phyloP scores from a whole-genome alignment of 106 monocot species.

The Acorus gramineus region DNA sequence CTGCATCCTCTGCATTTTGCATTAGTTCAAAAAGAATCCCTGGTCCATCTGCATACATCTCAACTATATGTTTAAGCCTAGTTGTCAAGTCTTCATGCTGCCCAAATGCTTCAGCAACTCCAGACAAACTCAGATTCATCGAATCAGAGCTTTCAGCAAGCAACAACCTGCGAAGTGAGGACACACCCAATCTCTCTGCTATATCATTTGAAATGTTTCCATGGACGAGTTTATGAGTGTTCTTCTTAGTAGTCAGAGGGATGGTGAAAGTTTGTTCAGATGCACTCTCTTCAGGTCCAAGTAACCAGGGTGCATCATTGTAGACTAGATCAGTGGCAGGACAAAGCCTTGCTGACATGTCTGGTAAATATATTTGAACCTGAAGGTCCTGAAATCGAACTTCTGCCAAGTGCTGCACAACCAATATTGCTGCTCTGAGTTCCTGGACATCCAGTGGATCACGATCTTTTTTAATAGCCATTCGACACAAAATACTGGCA shows the following conservation, averaged over 20 bases:
- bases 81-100: slow-evolving; percentile 98
- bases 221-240: slow-evolving; percentile 78
- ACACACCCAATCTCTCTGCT: slow-evolving; percentile 87
- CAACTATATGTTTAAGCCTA: slow-evolving; percentile 95
- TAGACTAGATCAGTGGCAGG: slow-evolving; percentile 75
- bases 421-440: slow-evolving; percentile 44
- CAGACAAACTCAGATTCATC: slow-evolving; percentile 92
- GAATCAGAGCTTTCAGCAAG: slow-evolving; percentile 96
- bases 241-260: slow-evolving; percentile 26
- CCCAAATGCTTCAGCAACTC: slow-evolving; percentile 98
- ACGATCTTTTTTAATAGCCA: slow-evolving; percentile 51
- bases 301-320: slow-evolving; percentile 98
- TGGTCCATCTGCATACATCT: slow-evolving; percentile 99
- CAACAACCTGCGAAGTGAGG: slow-evolving; percentile 84
- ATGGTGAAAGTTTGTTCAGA: slow-evolving; percentile 23
- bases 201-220: slow-evolving; percentile 90
- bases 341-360: slow-evolving; percentile 55
- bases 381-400: slow-evolving; percentile 56
- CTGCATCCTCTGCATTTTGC: slow-evolving; percentile 99
- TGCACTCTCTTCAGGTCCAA: slow-evolving; percentile 40
- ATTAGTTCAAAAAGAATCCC: slow-evolving; percentile 98
- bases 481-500: slow-evolving; percentile 78
- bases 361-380: slow-evolving; percentile 63
- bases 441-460: slow-evolving; percentile 62
- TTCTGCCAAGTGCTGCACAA: slow-evolving; percentile 74